Conservation (phyloP, 805 yeast species). For the Pichia pseudocactophila region DNA sequence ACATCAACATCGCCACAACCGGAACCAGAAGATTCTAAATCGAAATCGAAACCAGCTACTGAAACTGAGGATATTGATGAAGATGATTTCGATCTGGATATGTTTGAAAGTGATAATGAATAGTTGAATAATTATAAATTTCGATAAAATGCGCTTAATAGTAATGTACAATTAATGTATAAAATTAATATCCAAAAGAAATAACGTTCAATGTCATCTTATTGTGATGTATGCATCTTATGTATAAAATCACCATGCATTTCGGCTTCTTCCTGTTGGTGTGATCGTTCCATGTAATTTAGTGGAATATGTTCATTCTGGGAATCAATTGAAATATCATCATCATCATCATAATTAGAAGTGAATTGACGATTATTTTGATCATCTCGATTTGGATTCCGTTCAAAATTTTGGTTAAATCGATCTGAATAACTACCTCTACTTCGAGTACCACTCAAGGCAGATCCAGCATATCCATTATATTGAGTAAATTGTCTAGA, state of each 20-base stretch:
- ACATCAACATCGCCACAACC: background rate
- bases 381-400: background rate
- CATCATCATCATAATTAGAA: background rate
- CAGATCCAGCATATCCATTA: slow-evolving; percentile 3
- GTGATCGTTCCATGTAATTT: background rate
- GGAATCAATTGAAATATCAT: background rate
- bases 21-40: background rate
- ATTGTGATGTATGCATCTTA: background rate
- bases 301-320: background rate
- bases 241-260: background rate
- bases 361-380: too few relatives aligned
- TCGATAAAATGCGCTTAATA: too few relatives aligned
- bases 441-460: background rate
- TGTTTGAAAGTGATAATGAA: slow-evolving; percentile 11
- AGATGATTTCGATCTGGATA: slow-evolving; percentile 11
- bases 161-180: too few relatives aligned
- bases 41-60: background rate
- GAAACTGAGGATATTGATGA: slow-evolving; percentile 8
- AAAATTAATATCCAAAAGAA: too few relatives aligned
- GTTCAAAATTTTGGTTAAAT: too few relatives aligned
- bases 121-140: too few relatives aligned
- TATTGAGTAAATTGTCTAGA: slow-evolving; percentile 7
- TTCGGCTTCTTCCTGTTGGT: background rate
- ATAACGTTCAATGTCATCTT: too few relatives aligned
- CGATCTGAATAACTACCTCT: background rate